These are phyloP conservation scores for Sphagnurus paluster DNA, from an alignment of 1,284 basidiomycete genomes.

Conservation along the genomic window DNA sequence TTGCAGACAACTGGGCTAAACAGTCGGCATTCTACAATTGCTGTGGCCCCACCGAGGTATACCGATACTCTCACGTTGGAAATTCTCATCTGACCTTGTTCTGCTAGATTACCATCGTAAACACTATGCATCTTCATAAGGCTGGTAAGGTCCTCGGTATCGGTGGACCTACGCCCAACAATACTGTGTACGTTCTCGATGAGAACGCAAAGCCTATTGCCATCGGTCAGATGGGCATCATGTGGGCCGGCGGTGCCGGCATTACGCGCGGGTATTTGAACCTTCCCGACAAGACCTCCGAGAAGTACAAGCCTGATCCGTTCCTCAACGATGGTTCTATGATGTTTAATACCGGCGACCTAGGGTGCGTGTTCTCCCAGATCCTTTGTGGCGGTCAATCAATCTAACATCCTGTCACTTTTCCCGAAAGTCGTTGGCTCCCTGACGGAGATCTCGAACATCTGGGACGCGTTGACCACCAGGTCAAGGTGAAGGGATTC, in stretches of 20 bases:
- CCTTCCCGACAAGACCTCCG: conserved; percentile 52
- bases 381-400: neutral
- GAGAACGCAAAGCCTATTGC: conserved; percentile 48
- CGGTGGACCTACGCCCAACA: conserved; percentile 57
- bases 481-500: conserved; percentile 59
- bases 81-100: neutral
- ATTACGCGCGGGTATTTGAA: conserved; percentile 55
- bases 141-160: conserved; percentile 46
- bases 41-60: conserved; percentile 50
- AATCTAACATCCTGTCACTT: neutral
- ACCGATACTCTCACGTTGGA: conserved; percentile 16
- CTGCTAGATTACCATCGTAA: conserved; percentile 55
- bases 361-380: conserved; percentile 36
- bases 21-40: conserved; percentile 44
- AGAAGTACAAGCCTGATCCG: conserved; percentile 49
- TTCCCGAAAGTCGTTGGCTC: conserved; percentile 41
- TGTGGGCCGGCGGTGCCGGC: conserved; percentile 60
- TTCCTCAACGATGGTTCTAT: conserved; percentile 51
- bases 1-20: conserved; percentile 52
- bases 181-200: conserved; percentile 56
- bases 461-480: conserved; percentile 57
- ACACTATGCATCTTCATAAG: conserved; percentile 53
- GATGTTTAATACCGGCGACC: conserved; percentile 64
- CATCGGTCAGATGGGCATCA: conserved; percentile 52
- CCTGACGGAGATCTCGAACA: conserved; percentile 52